Conservation (phyloP, 208 protist genomes). For the Phytomonas sp. region DNA sequence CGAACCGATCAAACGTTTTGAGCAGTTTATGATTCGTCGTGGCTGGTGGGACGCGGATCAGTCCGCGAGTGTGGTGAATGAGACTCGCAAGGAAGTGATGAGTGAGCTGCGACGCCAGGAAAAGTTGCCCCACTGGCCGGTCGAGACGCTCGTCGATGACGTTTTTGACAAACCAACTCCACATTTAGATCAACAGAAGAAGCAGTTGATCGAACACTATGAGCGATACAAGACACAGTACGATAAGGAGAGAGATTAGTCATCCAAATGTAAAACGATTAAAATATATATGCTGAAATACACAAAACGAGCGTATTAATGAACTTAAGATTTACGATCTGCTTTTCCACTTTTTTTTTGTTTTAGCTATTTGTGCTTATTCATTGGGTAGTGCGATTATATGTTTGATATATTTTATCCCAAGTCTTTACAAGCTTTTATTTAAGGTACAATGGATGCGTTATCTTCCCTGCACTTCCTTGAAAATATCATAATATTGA, state of each 20-base stretch:
- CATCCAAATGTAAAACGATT: neutral
- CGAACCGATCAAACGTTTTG: constrained; percentile 63
- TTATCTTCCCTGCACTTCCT: neutral
- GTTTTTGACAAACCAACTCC: constrained; percentile 50
- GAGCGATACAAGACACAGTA: constrained; percentile 36
- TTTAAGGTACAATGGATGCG: neutral
- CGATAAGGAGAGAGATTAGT: constrained; percentile 34
- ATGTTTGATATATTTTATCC: neutral
- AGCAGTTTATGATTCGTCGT: constrained; percentile 42
- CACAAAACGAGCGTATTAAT: neutral
- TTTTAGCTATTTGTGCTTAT: constrained; percentile 4
- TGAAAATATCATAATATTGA: neutral
- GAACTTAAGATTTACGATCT: neutral
- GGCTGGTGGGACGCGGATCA: constrained; percentile 56
- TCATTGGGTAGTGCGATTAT: neutral
- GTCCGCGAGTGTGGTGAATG: constrained; percentile 24
- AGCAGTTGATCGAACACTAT: constrained; percentile 51
- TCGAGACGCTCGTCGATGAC: constrained; percentile 41
- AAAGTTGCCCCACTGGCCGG: constrained; percentile 52
- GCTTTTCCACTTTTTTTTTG: neutral
- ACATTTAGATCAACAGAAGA: constrained; percentile 34
- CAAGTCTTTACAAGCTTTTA: neutral
- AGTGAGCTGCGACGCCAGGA: constrained; percentile 61
- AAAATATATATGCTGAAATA: neutral
- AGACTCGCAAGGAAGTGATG: constrained; percentile 40